phyloP scores from a whole-genome alignment of 352 stramenopile species.

The Paralagenidium karlingii region DNA sequence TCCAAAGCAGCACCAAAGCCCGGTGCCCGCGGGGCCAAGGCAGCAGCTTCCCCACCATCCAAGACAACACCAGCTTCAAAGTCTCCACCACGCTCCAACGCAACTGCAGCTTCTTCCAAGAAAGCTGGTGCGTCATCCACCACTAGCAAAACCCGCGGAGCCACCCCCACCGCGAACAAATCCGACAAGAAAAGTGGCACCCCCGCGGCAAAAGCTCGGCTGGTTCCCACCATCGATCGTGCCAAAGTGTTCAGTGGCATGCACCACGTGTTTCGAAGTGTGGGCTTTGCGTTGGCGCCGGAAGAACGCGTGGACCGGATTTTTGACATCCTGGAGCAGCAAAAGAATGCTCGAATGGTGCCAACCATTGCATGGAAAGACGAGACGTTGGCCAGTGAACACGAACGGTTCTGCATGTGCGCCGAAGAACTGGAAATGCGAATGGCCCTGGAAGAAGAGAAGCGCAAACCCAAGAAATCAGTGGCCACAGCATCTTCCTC shows the following conservation, averaged over 20 bases:
- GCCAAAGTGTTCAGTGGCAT: constrained; percentile 19
- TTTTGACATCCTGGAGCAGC: constrained; percentile 18
- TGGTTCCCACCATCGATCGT: constrained; percentile 7
- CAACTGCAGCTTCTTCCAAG: constrained; percentile 5
- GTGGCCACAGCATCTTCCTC: neutral
- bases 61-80: neutral
- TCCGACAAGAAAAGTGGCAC: constrained; percentile 3
- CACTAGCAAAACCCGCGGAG: too few relatives aligned
- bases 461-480: constrained; percentile 33
- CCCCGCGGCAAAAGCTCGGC: neutral
- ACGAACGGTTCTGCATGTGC: constrained; percentile 49
- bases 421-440: constrained; percentile 43
- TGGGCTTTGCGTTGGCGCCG: constrained; percentile 18
- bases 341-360: constrained; percentile 14
- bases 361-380: constrained; percentile 42
- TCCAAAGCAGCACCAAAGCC: neutral
- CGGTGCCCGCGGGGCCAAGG: too few relatives aligned
- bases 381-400: constrained; percentile 16
- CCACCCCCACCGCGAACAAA: too few relatives aligned
- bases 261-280: constrained; percentile 17
- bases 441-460: constrained; percentile 39
- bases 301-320: constrained; percentile 34
- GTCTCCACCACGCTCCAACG: neutral
- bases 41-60: neutral
- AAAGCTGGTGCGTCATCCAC: too few relatives aligned